Percentiles rank a stretch among this genome's conserved stretches.
Evolutionary conservation across 805 yeast genomes (phyloP).

Genomic region (Groenewaldozyma tartarivorans): DNA sequence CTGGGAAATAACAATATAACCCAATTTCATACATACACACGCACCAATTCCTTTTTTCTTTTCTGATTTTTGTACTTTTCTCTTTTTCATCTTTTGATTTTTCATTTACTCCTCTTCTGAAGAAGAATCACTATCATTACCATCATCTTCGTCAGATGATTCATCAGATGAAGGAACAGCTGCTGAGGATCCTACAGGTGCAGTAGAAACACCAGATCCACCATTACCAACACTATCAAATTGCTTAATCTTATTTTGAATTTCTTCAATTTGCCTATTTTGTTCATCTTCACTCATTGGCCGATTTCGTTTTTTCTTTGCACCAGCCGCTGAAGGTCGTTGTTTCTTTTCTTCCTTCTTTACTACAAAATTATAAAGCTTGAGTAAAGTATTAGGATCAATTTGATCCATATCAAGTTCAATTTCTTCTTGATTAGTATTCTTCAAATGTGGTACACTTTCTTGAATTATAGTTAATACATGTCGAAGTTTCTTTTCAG

Average conservation of each 20-base stretch:
- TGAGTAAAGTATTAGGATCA: conserved; percentile 72
- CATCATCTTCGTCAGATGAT: conserved; percentile 19
- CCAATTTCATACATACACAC: neutral
- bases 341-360: conserved; percentile 29
- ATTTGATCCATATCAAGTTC: conserved; percentile 93
- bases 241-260: conserved; percentile 68
- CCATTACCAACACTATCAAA: conserved; percentile 35
- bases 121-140: conserved; percentile 21
- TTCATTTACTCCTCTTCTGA: conserved; percentile 27
- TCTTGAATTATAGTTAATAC: conserved; percentile 81
- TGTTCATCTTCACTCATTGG: conserved; percentile 59
- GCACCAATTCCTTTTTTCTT: neutral
- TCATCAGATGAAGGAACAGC: conserved; percentile 17
- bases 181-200: conserved; percentile 9
- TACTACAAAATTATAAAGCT: conserved; percentile 76
- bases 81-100: neutral
- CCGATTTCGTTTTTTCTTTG: conserved; percentile 39
- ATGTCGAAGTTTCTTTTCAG: conserved; percentile 73
- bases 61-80: neutral
- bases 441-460: conserved; percentile 51
- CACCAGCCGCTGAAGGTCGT: conserved; percentile 1
- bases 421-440: conserved; percentile 73
- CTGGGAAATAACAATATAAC: too few species aligned
- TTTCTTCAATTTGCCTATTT: conserved; percentile 54
- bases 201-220: conserved; percentile 13